These are phyloP conservation scores for Solanum bulbocastanum DNA, from an alignment of 257 asterid genomes.

Conservation along the genomic window DNA sequence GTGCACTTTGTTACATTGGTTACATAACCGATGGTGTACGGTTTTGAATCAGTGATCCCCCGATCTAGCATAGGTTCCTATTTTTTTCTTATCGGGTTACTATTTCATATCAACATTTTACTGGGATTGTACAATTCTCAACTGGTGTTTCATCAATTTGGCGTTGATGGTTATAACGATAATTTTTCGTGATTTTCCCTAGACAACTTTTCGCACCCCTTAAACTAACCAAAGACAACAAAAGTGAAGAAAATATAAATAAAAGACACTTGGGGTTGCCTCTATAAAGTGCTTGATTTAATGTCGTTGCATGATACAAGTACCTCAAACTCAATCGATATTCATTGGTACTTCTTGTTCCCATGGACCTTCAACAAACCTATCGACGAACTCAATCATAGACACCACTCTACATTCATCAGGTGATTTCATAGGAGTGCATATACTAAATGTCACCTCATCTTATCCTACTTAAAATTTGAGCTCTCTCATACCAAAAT, in stretches of 20 bases:
- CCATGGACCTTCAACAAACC: background rate
- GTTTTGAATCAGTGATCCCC: background rate
- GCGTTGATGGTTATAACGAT: too few species aligned
- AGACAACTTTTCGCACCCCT: background rate
- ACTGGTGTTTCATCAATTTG: too few species aligned
- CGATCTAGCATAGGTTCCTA: background rate
- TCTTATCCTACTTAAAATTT: too few species aligned
- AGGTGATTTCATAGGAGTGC: background rate
- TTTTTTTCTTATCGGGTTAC: too few species aligned
- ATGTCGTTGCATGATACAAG: background rate
- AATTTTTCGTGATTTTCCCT: background rate
- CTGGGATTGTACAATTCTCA: too few species aligned
- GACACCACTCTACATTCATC: background rate
- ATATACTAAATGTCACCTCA: too few species aligned
- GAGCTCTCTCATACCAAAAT: background rate
- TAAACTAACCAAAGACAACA: background rate
- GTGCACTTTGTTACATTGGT: too few species aligned
- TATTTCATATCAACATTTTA: background rate
- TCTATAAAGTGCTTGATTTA: background rate
- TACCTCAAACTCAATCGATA: background rate
- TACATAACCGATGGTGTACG: background rate
- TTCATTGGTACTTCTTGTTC: background rate
- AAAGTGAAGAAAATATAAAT: background rate
- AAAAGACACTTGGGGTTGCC: background rate
- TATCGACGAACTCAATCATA: background rate